Evolutionary conservation across 768 basidiomycete species (phyloP), one percentile per base, ranked within the genome.

Genomic region (Rhodosporidiobolus sp.): DNA sequence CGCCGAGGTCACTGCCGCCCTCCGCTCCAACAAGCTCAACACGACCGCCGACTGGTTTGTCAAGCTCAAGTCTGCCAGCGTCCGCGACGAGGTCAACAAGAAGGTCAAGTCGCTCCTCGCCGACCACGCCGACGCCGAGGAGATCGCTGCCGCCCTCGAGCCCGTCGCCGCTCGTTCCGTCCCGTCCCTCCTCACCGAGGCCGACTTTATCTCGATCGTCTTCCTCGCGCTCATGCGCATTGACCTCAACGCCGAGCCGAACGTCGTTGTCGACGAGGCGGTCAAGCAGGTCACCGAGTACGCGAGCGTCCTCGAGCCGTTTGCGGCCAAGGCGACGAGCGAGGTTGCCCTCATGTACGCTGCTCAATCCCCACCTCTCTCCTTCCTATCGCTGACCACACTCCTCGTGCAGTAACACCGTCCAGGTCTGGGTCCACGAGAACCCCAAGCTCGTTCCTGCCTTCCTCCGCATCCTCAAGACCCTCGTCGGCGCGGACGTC

Each of bases 351-450:
- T 99, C 65, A 93, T 99, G 59, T 77, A 53, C 43, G 74, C 70
- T 22, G 28, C 9, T 14, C 19, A 14, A 16, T 19, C 28, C 12
- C 4, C 20, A n/a, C 16, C 48, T 32, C 4, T 17, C 45, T 49
- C 30, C 8, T 58, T 1, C 24, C 30, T 32, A 6, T 17, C 60
- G 10, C 9, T 16, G 2, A 0, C 38, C 34, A 26, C 28, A 30
- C 19, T 3, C n/a, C 22, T 19, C 43, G 48, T 10, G 22, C 65
- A 77, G 76, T 82, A 98, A 98, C 81, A 87, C 89, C 63, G 92
- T 95, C 11, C 95, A 99, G 83, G 86, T 92, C 75, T 91, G 95
- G 83, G 94, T 92, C 81, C 96, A 98, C 82, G 92, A 95, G 83
- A 92, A 97, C 79, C 94, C 93, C 34, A 90, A 91, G 68, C 86